phyloP scores from a whole-genome alignment of 2,329 filamentous ascomycete genomes.

The Cercospora zeina region DNA sequence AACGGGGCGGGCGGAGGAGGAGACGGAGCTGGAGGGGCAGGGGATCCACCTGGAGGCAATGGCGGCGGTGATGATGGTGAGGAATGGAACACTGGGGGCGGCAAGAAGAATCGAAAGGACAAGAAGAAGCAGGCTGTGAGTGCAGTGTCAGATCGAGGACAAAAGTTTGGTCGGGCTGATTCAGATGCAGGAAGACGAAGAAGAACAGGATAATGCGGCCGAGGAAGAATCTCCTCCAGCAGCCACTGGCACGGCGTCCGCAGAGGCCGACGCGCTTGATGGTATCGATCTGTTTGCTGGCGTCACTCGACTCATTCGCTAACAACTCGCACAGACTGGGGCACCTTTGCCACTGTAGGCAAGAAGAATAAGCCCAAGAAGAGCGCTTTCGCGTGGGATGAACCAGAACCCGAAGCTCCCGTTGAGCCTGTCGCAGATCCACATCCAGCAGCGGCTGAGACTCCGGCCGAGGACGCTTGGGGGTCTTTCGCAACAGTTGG shows the following conservation, averaged over 20 bases:
- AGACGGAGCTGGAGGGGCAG: constrained; percentile 32
- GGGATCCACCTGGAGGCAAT: constrained; percentile 36
- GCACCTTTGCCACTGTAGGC: constrained; percentile 38
- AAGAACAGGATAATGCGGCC: constrained; percentile 43
- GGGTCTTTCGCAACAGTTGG: constrained; percentile 33
- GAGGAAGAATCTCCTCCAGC: constrained; percentile 39
- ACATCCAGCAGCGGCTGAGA: constrained; percentile 20
- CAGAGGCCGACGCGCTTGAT: constrained; percentile 34
- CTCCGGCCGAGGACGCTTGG: constrained; percentile 33
- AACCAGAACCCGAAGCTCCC: constrained; percentile 24
- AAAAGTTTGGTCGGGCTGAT: constrained; percentile 27
- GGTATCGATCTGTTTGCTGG: constrained; percentile 18
- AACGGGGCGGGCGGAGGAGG: constrained; percentile 37
- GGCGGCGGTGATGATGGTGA: constrained; percentile 41
- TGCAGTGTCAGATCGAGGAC: constrained; percentile 35
- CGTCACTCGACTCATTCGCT: neutral
- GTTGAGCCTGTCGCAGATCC: constrained; percentile 2
- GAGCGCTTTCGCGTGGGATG: constrained; percentile 26
- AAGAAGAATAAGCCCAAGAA: constrained; percentile 41
- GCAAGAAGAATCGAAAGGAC: constrained; percentile 45
- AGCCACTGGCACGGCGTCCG: constrained; percentile 34
- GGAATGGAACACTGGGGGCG: constrained; percentile 38
- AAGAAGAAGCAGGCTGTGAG: constrained; percentile 40
- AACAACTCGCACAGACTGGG: constrained; percentile 41
- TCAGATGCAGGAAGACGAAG: constrained; percentile 39